Percentiles rank a stretch among this genome's conserved stretches.
Evolutionary conservation across 371 early-diverging fungal species (phyloP).

Genomic region (Phascolomyces articulosus): DNA sequence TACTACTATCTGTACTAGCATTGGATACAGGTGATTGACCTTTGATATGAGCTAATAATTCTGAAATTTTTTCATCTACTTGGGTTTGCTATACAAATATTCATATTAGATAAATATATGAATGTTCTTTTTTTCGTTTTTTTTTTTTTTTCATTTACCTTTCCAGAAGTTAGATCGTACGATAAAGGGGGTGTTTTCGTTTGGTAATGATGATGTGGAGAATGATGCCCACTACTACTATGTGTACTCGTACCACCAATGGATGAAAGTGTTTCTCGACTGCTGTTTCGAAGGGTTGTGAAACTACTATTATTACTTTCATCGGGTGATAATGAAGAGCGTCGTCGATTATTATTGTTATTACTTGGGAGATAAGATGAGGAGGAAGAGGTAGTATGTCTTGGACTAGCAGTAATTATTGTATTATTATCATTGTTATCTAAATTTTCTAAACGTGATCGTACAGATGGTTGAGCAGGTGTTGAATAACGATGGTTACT

Average conservation of each 20-base stretch:
- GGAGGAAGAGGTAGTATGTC: neutral
- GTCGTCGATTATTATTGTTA: neutral
- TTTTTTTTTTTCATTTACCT: neutral
- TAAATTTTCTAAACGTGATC: neutral
- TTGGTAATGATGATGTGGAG: no score
- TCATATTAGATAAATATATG: no score
- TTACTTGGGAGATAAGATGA: no score
- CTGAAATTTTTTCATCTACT: constrained; percentile 11
- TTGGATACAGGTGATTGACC: constrained; percentile 11
- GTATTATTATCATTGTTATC: neutral
- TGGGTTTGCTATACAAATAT: neutral
- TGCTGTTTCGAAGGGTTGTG: constrained; percentile 11
- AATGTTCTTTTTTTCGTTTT: neutral
- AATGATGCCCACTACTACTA: neutral
- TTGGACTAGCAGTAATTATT: no score
- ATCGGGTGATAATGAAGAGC: neutral
- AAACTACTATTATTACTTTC: constrained; percentile 2
- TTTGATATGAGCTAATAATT: constrained; percentile 16
- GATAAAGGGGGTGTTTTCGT: neutral
- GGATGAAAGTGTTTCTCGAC: neutral
- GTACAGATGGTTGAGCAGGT: neutral
- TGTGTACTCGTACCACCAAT: neutral
- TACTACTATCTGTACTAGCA: constrained; percentile 3
- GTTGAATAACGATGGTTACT: neutral
- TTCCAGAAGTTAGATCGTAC: constrained; percentile 1